These are phyloP conservation scores for Quillaja saponaria DNA, from an alignment of 306 rosid genomes.

Conservation along the genomic window DNA sequence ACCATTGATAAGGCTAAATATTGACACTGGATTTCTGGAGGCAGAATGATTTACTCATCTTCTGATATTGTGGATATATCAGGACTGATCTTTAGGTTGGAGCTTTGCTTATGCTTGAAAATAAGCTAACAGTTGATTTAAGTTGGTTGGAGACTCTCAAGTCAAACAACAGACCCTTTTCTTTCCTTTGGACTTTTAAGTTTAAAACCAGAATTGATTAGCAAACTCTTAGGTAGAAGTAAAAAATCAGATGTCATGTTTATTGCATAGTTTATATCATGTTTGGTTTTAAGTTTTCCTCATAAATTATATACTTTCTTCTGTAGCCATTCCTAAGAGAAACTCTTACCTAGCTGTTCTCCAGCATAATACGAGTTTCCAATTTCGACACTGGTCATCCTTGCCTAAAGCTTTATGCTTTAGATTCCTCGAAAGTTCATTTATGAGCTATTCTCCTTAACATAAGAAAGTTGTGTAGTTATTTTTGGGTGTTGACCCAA, in stretches of 20 bases:
- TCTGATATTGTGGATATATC: too few relatives aligned
- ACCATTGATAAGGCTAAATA: constrained; percentile 22
- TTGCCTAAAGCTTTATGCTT: neutral
- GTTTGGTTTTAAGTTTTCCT: neutral
- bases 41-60: neutral
- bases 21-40: constrained; percentile 5
- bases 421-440: constrained; percentile 6
- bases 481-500: neutral
- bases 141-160: neutral
- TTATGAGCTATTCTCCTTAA: constrained; percentile 2
- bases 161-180: neutral
- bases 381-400: constrained; percentile 17
- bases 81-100: too few relatives aligned
- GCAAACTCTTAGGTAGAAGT: neutral
- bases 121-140: too few relatives aligned
- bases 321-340: constrained; percentile 2
- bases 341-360: neutral
- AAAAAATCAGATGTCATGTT: neutral
- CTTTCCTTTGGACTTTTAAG: constrained; percentile 18
- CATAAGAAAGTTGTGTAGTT: constrained; percentile 7
- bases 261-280: neutral
- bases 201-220: neutral
- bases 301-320: neutral
- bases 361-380: neutral
- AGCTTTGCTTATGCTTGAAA: too few relatives aligned